A percentile compares a stretch with the other conserved stretches of the same genome.
phyloP scores from a whole-genome alignment of 2,329 filamentous ascomycete species.

The Epichloe gansuensis region DNA sequence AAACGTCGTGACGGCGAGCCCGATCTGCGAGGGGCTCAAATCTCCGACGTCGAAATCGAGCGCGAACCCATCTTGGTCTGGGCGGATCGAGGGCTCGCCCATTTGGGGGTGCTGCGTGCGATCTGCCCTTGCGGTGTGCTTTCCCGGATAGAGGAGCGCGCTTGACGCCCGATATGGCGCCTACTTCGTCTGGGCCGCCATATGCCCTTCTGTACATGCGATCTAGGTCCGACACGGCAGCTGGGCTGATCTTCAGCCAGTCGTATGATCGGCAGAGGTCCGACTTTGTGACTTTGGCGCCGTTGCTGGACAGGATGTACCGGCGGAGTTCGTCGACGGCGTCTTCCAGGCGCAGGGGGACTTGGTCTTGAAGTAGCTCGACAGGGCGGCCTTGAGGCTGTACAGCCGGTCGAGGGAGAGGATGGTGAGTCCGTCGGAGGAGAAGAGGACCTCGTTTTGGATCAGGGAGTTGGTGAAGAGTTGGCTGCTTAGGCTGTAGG shows the following conservation, averaged over 20 bases:
- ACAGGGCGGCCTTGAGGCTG: constrained; percentile 49
- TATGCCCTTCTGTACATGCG: constrained; percentile 45
- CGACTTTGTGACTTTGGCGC: constrained; percentile 35
- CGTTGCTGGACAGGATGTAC: constrained; percentile 41
- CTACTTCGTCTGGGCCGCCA: constrained; percentile 32
- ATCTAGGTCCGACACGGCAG: constrained; percentile 41
- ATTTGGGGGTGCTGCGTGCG: constrained; percentile 1
- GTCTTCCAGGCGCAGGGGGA: constrained; percentile 39
- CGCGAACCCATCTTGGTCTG: constrained; percentile 8
- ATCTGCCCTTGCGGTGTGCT: not conserved
- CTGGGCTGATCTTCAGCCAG: constrained; percentile 40
- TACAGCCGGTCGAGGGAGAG: constrained; percentile 50
- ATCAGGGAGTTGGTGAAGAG: constrained; percentile 43
- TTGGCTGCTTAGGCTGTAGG: constrained; percentile 34
- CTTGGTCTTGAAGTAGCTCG: constrained; percentile 39
- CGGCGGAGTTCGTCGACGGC: constrained; percentile 52
- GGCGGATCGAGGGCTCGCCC: constrained; percentile 11
- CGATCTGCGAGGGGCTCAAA: constrained; percentile 7
- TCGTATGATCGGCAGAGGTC: constrained; percentile 44
- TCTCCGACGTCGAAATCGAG: constrained; percentile 13
- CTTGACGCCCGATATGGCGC: constrained; percentile 32
- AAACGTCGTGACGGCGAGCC: constrained; percentile 15
- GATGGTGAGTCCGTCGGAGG: constrained; percentile 45
- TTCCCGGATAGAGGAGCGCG: constrained; percentile 1
- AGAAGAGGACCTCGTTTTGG: constrained; percentile 51